These are phyloP conservation scores for Xylaria intraflava DNA, from an alignment of 495 filamentous ascomycete genomes.

Conservation along the genomic window DNA sequence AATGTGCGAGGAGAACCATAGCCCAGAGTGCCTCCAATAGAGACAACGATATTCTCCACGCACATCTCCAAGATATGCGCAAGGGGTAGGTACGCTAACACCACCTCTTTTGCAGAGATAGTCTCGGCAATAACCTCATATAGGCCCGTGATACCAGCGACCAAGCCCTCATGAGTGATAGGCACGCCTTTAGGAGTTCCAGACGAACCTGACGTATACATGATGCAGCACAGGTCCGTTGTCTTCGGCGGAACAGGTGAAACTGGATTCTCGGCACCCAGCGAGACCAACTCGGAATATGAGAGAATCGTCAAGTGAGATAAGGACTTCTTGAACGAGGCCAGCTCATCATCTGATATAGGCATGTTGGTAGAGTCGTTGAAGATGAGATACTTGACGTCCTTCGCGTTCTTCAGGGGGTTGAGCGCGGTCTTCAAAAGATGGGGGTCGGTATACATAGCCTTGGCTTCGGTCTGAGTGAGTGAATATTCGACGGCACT, in stretches of 20 bases:
- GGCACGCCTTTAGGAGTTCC: conserved; percentile 85
- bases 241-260: conserved; percentile 60
- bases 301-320: conserved; percentile 35
- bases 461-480: conserved; percentile 51
- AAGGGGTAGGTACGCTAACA: conserved; percentile 79
- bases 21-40: conserved; percentile 68
- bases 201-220: conserved; percentile 92
- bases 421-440: conserved; percentile 43
- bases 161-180: conserved; percentile 67
- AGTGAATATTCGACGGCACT: conserved; percentile 57
- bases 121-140: conserved; percentile 36
- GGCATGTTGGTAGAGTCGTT: conserved; percentile 35
- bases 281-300: conserved; percentile 37
- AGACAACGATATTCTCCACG: conserved; percentile 69
- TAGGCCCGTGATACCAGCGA: conserved; percentile 53
- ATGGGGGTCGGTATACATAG: conserved; percentile 57
- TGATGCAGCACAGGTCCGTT: conserved; percentile 76
- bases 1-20: conserved; percentile 81
- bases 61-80: conserved; percentile 86
- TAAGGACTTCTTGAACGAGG: conserved; percentile 35
- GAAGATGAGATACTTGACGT: conserved; percentile 41
- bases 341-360: conserved; percentile 35
- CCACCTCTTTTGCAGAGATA: conserved; percentile 50
- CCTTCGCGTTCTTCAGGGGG: conserved; percentile 36
- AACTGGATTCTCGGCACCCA: conserved; percentile 61